These are phyloP conservation scores for Mycena kentingensis DNA, from an alignment of 768 basidiomycete genomes.

Conservation along the genomic window DNA sequence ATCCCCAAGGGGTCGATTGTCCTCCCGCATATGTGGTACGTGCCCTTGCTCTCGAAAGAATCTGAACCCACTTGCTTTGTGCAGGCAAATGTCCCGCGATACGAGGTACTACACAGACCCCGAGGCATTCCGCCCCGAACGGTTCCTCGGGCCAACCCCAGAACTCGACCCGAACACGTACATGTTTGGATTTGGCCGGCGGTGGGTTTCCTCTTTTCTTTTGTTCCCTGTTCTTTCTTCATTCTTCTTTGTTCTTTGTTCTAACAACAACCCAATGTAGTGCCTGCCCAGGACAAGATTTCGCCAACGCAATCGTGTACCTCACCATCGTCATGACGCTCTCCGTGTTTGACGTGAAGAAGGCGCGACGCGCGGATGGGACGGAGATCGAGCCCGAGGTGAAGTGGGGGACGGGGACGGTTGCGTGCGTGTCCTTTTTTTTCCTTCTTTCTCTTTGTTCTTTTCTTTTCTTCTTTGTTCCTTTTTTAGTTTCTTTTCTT, in stretches of 20 bases:
- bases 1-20: constrained; percentile 18
- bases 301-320: constrained; percentile 32
- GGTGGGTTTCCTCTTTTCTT: constrained; percentile 23
- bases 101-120: constrained; percentile 26
- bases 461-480: neutral
- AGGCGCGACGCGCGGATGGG: constrained; percentile 25
- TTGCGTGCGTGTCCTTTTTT: constrained; percentile 27
- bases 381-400: constrained; percentile 35
- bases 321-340: constrained; percentile 31
- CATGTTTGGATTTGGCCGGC: constrained; percentile 51
- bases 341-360: constrained; percentile 30
- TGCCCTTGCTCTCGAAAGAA: neutral
- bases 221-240: neutral
- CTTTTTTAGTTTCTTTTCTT: constrained; percentile 9
- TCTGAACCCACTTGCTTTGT: neutral
- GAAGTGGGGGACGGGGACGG: constrained; percentile 39
- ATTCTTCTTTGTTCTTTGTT: neutral
- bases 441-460: neutral
- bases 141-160: constrained; percentile 35
- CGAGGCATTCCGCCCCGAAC: constrained; percentile 37
- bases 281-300: constrained; percentile 32
- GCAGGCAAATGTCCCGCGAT: constrained; percentile 30
- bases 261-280: neutral
- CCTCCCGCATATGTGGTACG: constrained; percentile 16
- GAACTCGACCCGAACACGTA: constrained; percentile 39